phyloP scores from a whole-genome alignment of 1,139 yeast species.

The Geotrichum histeridarum region DNA sequence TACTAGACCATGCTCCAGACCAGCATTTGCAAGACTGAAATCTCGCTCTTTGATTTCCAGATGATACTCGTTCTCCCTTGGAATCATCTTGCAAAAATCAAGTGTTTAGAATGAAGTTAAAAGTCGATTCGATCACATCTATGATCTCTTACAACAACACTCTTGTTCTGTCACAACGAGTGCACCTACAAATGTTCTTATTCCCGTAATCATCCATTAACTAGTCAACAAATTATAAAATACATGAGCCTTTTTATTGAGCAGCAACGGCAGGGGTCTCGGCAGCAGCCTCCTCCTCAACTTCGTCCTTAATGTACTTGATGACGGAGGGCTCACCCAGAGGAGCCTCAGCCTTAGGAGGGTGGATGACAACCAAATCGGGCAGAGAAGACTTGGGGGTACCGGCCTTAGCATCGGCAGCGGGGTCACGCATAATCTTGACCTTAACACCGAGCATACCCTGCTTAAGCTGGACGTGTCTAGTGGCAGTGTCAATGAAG shows the following conservation, averaged over 20 bases:
- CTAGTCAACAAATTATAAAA: conserved; percentile 2
- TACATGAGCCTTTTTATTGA: conserved; percentile 14
- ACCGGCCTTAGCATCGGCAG: conserved; percentile 73
- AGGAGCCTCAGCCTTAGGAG: conserved; percentile 95
- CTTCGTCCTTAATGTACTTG: conserved; percentile 33
- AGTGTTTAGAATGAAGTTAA: background rate
- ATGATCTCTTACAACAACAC: background rate
- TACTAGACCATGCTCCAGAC: background rate
- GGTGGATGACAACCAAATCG: conserved; percentile 90
- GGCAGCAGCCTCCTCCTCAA: conserved; percentile 25
- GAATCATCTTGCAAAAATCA: background rate
- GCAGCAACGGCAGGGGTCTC: conserved; percentile 20
- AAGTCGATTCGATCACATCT: background rate
- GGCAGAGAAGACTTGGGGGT: conserved; percentile 82
- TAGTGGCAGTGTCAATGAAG: conserved; percentile 97
- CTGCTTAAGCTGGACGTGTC: conserved; percentile 99
- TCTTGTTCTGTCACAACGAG: no score
- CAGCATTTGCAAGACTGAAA: no score
- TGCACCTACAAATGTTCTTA: no score
- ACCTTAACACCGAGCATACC: conserved; percentile 99
- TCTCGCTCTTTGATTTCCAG: no score
- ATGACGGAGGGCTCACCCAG: conserved; percentile 77
- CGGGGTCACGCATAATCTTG: conserved; percentile 99
- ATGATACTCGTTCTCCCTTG: no score
- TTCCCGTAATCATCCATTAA: no score